Evolutionary conservation across 2,329 filamentous ascomycete species (phyloP).

Genomic region (Colletotrichum destructivum): DNA sequence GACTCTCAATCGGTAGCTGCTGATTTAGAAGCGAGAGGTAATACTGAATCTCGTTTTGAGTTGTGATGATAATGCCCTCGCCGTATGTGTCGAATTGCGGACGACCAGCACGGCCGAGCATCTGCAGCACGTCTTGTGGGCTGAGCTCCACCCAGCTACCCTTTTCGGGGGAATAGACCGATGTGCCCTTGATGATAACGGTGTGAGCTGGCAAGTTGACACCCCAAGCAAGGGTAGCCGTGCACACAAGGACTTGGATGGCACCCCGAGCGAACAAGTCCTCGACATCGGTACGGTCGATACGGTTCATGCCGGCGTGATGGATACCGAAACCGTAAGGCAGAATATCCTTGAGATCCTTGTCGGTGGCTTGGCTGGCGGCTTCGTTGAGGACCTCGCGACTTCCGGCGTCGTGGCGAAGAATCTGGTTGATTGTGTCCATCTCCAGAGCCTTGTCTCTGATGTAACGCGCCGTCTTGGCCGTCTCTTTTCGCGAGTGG

Average conservation of each 20-base stretch:
- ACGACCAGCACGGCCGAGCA: constrained; percentile 96
- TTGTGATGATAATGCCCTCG: constrained; percentile 98
- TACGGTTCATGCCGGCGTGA: constrained; percentile 95
- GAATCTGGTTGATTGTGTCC: constrained; percentile 96
- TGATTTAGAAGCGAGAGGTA: constrained; percentile 97
- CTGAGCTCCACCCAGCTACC: constrained; percentile 98
- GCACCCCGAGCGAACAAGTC: constrained; percentile 93
- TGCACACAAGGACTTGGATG: constrained; percentile 96
- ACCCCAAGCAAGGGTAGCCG: constrained; percentile 98
- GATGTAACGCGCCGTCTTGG: constrained; percentile 96
- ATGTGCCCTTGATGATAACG: constrained; percentile 98
- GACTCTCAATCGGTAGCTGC: constrained; percentile 96
- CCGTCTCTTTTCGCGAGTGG: constrained; percentile 97
- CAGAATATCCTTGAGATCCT: constrained; percentile 92
- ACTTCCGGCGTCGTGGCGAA: constrained; percentile 92
- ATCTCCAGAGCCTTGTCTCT: constrained; percentile 96
- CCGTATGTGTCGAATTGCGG: constrained; percentile 98
- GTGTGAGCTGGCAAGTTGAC: constrained; percentile 98
- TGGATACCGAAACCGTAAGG: constrained; percentile 99
- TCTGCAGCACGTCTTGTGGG: constrained; percentile 97
- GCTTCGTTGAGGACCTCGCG: constrained; percentile 91
- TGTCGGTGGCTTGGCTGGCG: constrained; percentile 84
- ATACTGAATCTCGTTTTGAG: constrained; percentile 94
- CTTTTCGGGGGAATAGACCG: constrained; percentile 98
- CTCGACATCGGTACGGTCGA: constrained; percentile 95